Evolutionary conservation across 352 stramenopile genomes (phyloP).

Genomic region (Labyrinthula sp.): DNA sequence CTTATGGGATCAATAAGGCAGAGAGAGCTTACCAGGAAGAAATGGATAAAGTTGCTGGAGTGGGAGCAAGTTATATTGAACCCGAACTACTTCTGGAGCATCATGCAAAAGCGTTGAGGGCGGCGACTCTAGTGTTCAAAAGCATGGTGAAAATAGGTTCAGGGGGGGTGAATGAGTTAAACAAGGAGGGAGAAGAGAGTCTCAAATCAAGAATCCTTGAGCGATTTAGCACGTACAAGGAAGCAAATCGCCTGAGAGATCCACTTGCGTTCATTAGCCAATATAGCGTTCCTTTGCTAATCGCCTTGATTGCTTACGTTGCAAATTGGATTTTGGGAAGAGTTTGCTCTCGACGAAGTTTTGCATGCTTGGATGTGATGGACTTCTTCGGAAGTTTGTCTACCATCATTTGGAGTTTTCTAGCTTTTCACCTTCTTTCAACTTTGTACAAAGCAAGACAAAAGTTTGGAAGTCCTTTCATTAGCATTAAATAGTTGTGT

Average conservation of each 20-base stretch:
- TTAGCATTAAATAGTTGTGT: too few species aligned
- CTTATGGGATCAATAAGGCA: conserved; percentile 49
- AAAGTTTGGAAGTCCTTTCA: too few species aligned
- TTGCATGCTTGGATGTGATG: conserved; percentile 23
- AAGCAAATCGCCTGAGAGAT: conserved; percentile 80
- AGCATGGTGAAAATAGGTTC: too few species aligned
- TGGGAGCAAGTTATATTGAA: conserved; percentile 58
- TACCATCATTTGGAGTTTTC: conserved; percentile 22
- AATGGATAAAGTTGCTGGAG: conserved; percentile 67
- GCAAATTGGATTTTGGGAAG: conserved; percentile 42
- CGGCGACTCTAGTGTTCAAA: conserved; percentile 63
- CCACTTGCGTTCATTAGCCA: conserved; percentile 75
- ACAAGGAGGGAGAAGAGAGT: conserved; percentile 52
- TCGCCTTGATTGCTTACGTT: conserved; percentile 63
- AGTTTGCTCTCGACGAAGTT: conserved; percentile 26
- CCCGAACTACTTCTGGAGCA: conserved; percentile 62
- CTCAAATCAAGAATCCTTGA: conserved; percentile 63
- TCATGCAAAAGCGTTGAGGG: conserved; percentile 53
- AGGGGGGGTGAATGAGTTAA: conserved; percentile 71
- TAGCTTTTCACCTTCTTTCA: conserved; percentile 28
- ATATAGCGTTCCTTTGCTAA: conserved; percentile 65
- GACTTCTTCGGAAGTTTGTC: conserved; percentile 26
- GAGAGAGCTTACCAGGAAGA: conserved; percentile 65
- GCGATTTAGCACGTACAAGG: conserved; percentile 61
- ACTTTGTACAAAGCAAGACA: too few species aligned